A percentile compares a stretch with the other conserved stretches of the same genome.
These are phyloP conservation scores for Venturiaceae sp. DNA, from an alignment of 2,329 filamentous ascomycete genomes.

Conservation along the genomic window DNA sequence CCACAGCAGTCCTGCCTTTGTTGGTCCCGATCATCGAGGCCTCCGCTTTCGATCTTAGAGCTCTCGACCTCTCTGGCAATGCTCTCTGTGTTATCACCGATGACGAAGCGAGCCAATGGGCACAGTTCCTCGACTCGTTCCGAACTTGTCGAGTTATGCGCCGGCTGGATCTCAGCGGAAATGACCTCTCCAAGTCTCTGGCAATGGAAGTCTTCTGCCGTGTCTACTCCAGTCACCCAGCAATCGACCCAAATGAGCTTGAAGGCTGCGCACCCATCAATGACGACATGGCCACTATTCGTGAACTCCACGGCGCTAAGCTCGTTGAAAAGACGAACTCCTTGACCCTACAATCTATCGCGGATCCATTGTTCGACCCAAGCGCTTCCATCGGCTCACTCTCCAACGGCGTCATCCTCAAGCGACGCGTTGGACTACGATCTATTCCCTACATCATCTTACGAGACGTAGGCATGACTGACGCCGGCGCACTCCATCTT, in stretches of 20 bases:
- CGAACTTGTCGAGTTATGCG: constrained; percentile 30
- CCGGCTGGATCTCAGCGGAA: constrained; percentile 35
- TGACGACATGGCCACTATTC: constrained; percentile 11
- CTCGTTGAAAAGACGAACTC: background rate
- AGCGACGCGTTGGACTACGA: constrained; percentile 24
- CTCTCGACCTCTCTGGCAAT: constrained; percentile 38
- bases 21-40: constrained; percentile 31
- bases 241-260: constrained; percentile 19
- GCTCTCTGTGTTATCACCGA: constrained; percentile 27
- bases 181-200: constrained; percentile 27
- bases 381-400: background rate
- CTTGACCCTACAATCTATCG: background rate
- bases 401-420: constrained; percentile 8
- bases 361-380: background rate
- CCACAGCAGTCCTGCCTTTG: constrained; percentile 27
- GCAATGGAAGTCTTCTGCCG: constrained; percentile 36
- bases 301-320: constrained; percentile 9
- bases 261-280: constrained; percentile 15
- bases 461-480: constrained; percentile 21
- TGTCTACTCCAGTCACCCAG: constrained; percentile 26
- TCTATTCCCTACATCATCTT: constrained; percentile 30
- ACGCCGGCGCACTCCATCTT: constrained; percentile 29
- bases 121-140: constrained; percentile 34
- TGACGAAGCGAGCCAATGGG: constrained; percentile 30
- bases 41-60: constrained; percentile 33